Evolutionary conservation across 1,284 basidiomycete genomes (phyloP), one percentile per base, ranked within the genome.

Genomic region (Anthracocystis panici-leucophaei): DNA sequence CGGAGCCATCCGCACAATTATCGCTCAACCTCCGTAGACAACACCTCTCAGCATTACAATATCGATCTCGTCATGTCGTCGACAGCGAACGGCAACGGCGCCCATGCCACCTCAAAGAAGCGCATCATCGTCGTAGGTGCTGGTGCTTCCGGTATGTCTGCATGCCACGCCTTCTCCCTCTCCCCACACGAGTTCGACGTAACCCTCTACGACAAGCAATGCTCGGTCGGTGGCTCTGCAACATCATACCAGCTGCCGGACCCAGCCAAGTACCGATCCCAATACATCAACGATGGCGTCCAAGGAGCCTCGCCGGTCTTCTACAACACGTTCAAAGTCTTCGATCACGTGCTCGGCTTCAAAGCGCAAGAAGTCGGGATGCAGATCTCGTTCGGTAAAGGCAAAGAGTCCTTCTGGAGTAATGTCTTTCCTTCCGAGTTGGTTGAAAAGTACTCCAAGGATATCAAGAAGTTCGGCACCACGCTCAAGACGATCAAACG

Each of bases 241-340:
- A 81, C 79, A 14, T 82, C 81, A 7, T 76, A 78, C 59, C 78
- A 80, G 57, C 67, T 82, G 11, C 81, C 81, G 8, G 77, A 78
- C 51, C 75, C 73, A 3, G 67, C 70, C 45, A 70, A 73, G 64
- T 82, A 76, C 48, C 63, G 68, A 27, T 79, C 81, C 8, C 75
- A 81, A 41, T 81, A 81, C 72, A 81, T 82, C 72, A 82, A 82
- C 58, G 79, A 82, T 46, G 81, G 80, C 23, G 81, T 82, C 0
- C 81, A 82, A 56, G 81, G 80, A 3, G 78, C 77, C 14, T 76
- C 69, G 9, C 78, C 79, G 18, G 78, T 81, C 11, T 82, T 82
- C 51, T 62, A 73, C 68, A 82, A 82, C 66, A 82, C 81, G 16
- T 78, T 81, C 65, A 81, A 79, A 45, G 75, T 82, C 29, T 80